Evolutionary conservation across 164 flowering plant genomes (phyloP), one percentile per base, ranked within the genome.

Genomic region (Berberis thunbergii): DNA sequence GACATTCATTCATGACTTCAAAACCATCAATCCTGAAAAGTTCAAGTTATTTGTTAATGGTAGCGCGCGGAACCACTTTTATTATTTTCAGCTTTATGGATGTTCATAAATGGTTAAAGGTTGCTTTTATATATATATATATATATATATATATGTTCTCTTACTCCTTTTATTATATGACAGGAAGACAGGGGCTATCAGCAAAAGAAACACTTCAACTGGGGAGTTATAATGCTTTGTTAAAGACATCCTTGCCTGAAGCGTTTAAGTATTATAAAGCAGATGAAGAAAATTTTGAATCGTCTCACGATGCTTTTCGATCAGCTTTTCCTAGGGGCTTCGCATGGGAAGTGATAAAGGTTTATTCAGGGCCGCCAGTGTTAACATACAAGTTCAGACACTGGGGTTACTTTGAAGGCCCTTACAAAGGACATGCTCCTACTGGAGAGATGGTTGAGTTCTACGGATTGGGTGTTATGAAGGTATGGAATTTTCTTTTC

Each of bases 331-430:
- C 97, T 8, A 78, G 97, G 1, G 98, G 98, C 4, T 92, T 92
- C 69, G 96, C 96, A 0, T 90, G 96, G 98, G 98, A 92, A 70
- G 90, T 92, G 13, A 12, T 84, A 1, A 38, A 49, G 1, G 97
- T 90, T 26, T 83, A 85, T 53, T 82, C 96, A 0, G 91, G 90
- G 6, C 97, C 98, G 0, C 98, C 98, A 6, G 67, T 70, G 43
- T 83, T 92, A 7, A 70, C 84, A 26, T 89, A 54, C 83, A 90
- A 92, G 75, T 92, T 82, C 75, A 71, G 98, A 78, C 98, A 93
- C 64, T 93, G 98, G 98, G 98, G 97, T 54, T 83, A 54, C 78
- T 85, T 85, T 69, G 98, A 93, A 61, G 97, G 97, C 0, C 88
- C 94, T 44, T 92, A 77, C 78, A 85, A 77, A 67, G 93, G 87